Percentiles rank a stretch among this genome's conserved stretches.
phyloP scores from a whole-genome alignment of 164 flowering plant genomes.

The Paratinospora sagittata region DNA sequence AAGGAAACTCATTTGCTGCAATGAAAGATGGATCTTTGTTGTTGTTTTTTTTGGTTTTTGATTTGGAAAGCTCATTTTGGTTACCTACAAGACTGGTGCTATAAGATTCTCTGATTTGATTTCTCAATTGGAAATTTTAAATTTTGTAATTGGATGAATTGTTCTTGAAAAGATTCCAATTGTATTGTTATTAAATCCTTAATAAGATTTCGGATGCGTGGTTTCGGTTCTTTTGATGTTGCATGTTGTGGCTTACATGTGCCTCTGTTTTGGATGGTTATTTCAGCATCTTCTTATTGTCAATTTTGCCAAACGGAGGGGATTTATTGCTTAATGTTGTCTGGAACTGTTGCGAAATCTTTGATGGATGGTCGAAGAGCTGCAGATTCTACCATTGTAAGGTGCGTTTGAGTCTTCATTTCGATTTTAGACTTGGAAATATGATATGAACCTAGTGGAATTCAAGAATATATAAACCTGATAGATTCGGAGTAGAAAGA shows the following conservation, averaged over 20 bases:
- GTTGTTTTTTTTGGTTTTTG: neutral
- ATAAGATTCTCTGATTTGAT: too few relatives aligned
- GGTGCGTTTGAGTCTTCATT: constrained; percentile 24
- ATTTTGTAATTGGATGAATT: too few relatives aligned
- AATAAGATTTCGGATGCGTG: too few relatives aligned
- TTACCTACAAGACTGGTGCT: neutral
- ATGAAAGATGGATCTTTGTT: neutral
- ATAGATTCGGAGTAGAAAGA: too few relatives aligned
- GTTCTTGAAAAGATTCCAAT: too few relatives aligned
- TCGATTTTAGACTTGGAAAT: neutral
- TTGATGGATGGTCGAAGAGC: constrained; percentile 28
- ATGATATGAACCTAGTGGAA: too few relatives aligned
- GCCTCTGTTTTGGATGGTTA: neutral
- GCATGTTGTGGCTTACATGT: neutral
- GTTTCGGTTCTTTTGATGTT: too few relatives aligned
- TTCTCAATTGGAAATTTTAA: too few relatives aligned
- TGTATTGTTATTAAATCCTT: too few relatives aligned
- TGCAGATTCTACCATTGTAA: constrained; percentile 24
- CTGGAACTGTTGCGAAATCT: constrained; percentile 22
- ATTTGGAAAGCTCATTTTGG: neutral
- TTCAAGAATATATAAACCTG: too few relatives aligned
- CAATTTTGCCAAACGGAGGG: constrained; percentile 31
- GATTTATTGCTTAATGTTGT: constrained; percentile 30
- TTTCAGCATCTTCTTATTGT: constrained; percentile 20
- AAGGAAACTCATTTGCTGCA: neutral